phyloP scores from a whole-genome alignment of 192 early-diverging fungal genomes.

The Rhizophlyctis rosea region DNA sequence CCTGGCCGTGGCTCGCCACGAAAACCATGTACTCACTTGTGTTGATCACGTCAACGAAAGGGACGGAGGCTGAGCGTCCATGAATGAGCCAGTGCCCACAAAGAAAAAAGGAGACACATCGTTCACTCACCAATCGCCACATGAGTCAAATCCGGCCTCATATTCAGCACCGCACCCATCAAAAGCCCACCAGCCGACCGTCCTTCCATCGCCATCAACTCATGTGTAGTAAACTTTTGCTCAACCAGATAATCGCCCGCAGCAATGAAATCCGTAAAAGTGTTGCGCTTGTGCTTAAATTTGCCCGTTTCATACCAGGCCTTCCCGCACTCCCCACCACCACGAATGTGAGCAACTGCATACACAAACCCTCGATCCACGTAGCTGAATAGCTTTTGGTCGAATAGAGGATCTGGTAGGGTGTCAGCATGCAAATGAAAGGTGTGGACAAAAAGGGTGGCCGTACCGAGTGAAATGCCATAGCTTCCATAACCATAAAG shows the following conservation, averaged over 20 bases:
- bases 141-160: conserved; percentile 35
- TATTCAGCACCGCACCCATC: conserved; percentile 45
- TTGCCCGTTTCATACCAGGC: conserved; percentile 50
- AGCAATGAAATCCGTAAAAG: conserved; percentile 49
- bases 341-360: conserved; percentile 41
- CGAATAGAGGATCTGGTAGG: conserved; percentile 29
- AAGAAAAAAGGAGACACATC: too few species aligned
- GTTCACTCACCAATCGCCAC: conserved; percentile 25
- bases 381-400: conserved; percentile 18
- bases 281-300: conserved; percentile 50
- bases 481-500: conserved; percentile 44
- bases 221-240: conserved; percentile 26
- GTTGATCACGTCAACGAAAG: conserved; percentile 53
- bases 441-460: background rate
- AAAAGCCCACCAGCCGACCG: conserved; percentile 46
- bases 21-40: conserved; percentile 13
- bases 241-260: conserved; percentile 37
- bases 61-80: conserved; percentile 41
- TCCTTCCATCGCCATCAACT: conserved; percentile 45
- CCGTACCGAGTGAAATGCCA: background rate
- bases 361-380: conserved; percentile 47
- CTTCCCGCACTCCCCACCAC: conserved; percentile 40
- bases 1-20: too few species aligned
- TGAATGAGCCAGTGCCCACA: too few species aligned
- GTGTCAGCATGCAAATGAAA: conserved; percentile 25